phyloP scores from a whole-genome alignment of 495 filamentous ascomycete genomes.

The Hypoxylon cercidicola region DNA sequence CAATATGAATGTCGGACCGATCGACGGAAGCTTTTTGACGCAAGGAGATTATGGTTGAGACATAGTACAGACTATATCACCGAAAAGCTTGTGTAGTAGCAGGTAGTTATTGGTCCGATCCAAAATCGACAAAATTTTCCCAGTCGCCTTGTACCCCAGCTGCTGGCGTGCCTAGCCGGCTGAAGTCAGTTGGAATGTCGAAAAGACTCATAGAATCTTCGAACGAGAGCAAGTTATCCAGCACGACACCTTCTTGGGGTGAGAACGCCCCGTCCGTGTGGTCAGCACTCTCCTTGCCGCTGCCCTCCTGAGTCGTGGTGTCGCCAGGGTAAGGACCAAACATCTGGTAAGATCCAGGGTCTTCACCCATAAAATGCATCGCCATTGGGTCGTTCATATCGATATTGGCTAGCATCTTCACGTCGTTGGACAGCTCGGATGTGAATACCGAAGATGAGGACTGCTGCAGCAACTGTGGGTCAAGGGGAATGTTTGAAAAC shows the following conservation, averaged over 20 bases:
- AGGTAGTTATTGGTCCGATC: slow-evolving; percentile 34
- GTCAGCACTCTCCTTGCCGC: background rate
- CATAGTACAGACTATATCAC: slow-evolving; percentile 8
- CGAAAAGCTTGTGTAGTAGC: background rate
- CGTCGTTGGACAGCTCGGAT: slow-evolving; percentile 44
- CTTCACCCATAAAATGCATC: slow-evolving; percentile 31
- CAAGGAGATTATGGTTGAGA: slow-evolving; percentile 3
- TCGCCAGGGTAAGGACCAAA: slow-evolving; percentile 24
- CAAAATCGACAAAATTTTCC: slow-evolving; percentile 46
- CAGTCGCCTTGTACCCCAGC: slow-evolving; percentile 26
- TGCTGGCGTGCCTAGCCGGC: slow-evolving; percentile 31
- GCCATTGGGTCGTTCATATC: slow-evolving; percentile 43
- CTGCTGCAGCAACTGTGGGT: slow-evolving; percentile 37
- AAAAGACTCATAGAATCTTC: slow-evolving; percentile 12
- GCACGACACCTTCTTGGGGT: background rate
- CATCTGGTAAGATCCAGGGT: slow-evolving; percentile 20
- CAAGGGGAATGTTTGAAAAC: slow-evolving; percentile 26
- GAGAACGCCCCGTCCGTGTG: background rate
- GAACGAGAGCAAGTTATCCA: slow-evolving; percentile 23
- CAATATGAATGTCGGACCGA: slow-evolving; percentile 1
- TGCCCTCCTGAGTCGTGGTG: slow-evolving; percentile 1
- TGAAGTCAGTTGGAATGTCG: slow-evolving; percentile 24
- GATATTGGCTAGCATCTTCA: slow-evolving; percentile 43
- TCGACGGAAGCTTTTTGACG: background rate
- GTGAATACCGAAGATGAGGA: slow-evolving; percentile 41